Percentiles rank a stretch among this genome's conserved stretches.
Evolutionary conservation across 2,329 filamentous ascomycete species (phyloP).

Genomic region (Fusarium acutatum): DNA sequence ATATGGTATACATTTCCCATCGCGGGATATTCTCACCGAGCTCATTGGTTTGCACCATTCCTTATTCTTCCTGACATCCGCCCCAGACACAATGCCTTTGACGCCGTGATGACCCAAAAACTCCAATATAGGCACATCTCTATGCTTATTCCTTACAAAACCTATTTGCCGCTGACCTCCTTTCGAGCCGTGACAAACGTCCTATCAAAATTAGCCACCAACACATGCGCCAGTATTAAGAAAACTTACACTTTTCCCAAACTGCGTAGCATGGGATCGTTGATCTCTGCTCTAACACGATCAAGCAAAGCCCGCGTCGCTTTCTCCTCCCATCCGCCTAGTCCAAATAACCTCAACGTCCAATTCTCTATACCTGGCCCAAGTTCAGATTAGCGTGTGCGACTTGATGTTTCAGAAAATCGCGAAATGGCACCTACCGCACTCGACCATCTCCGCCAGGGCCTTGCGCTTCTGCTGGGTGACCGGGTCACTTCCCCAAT

Average conservation of each 20-base stretch:
- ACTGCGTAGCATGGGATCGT: slow-evolving; percentile 42
- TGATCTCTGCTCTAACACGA: slow-evolving; percentile 44
- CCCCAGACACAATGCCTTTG: background rate
- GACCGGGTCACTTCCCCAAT: slow-evolving; percentile 52
- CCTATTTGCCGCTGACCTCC: slow-evolving; percentile 14
- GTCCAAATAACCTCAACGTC: slow-evolving; percentile 46
- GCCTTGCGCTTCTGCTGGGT: slow-evolving; percentile 49
- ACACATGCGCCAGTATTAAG: too few species aligned
- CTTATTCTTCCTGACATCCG: background rate
- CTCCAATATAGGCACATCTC: slow-evolving; percentile 14
- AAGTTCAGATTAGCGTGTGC: slow-evolving; percentile 1
- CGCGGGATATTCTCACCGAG: background rate
- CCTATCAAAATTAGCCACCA: slow-evolving; percentile 21
- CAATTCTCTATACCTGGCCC: slow-evolving; percentile 42
- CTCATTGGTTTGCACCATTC: background rate
- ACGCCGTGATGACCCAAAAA: slow-evolving; percentile 21
- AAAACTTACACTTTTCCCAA: slow-evolving; percentile 45
- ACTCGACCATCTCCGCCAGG: slow-evolving; percentile 48
- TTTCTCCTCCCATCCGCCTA: slow-evolving; percentile 45
- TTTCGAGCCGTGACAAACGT: slow-evolving; percentile 47
- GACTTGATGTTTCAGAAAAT: background rate
- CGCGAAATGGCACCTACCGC: slow-evolving; percentile 41
- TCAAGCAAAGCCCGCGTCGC: slow-evolving; percentile 44
- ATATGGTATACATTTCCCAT: background rate
- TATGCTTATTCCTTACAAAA: background rate